Evolutionary conservation across 176 grass and related monocot genomes (phyloP).

Genomic region (Zoysia pacifica): DNA sequence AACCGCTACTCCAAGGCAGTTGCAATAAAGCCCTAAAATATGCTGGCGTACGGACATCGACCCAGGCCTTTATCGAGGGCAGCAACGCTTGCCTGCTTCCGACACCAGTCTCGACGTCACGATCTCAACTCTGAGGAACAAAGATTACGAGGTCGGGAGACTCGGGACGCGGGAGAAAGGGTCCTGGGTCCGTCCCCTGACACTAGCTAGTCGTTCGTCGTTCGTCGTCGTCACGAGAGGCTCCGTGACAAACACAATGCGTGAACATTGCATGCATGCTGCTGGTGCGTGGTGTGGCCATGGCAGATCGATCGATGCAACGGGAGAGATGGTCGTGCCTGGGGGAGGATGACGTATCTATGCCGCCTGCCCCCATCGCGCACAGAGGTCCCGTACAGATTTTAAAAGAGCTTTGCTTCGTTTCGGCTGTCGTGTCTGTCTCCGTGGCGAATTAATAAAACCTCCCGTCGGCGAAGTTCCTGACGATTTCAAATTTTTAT

Average conservation of each 20-base stretch:
- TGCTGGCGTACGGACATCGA: constrained; percentile 21
- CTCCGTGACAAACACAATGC: not conserved
- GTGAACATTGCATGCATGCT: too few species aligned
- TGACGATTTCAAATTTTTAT: too few species aligned
- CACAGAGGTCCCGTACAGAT: not conserved
- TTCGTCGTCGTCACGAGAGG: not conserved
- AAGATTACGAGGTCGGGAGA: constrained; percentile 32
- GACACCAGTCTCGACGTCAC: constrained; percentile 28
- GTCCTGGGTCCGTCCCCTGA: not conserved
- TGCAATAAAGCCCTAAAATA: constrained; percentile 16
- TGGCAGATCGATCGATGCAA: too few species aligned
- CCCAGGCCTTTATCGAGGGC: not conserved
- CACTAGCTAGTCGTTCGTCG: not conserved
- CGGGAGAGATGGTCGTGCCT: not conserved
- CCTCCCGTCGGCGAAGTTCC: too few species aligned
- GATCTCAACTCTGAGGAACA: constrained; percentile 32
- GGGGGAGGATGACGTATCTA: not conserved
- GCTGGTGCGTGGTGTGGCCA: too few species aligned
- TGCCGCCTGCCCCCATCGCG: not conserved
- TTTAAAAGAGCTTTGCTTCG: not conserved
- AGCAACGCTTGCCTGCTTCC: constrained; percentile 19
- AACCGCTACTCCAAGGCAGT: not conserved
- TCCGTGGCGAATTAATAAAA: too few species aligned
- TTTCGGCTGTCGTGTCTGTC: not conserved
- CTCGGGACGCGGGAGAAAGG: not conserved